Evolutionary conservation across 768 basidiomycete species (phyloP).

Genomic region (Lyophyllum semitale): DNA sequence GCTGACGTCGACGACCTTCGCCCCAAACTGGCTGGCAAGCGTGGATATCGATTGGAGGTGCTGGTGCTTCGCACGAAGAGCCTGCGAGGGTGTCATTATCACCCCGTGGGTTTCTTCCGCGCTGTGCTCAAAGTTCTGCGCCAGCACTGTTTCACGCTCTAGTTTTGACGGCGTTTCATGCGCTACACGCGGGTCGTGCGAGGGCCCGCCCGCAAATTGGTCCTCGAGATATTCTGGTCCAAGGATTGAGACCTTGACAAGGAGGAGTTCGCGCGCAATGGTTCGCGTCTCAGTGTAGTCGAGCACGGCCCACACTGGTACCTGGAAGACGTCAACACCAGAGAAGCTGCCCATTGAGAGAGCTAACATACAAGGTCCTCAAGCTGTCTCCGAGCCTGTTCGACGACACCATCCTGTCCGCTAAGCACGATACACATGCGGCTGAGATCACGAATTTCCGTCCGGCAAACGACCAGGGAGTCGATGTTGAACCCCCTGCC

Average conservation of each 20-base stretch:
- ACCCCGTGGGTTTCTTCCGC: constrained; percentile 35
- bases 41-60: constrained; percentile 86
- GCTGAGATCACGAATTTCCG: constrained; percentile 94
- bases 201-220: constrained; percentile 83
- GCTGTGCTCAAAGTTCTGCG: constrained; percentile 75
- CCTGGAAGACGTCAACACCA: constrained; percentile 46
- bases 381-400: constrained; percentile 93
- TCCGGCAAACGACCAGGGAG: constrained; percentile 96
- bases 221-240: constrained; percentile 97
- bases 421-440: constrained; percentile 97
- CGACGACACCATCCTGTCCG: constrained; percentile 97
- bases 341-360: background rate
- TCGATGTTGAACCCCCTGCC: constrained; percentile 99
- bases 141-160: constrained; percentile 71
- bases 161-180: constrained; percentile 49
- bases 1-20: constrained; percentile 91
- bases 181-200: constrained; percentile 67
- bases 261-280: constrained; percentile 90
- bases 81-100: constrained; percentile 77
- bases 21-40: constrained; percentile 87
- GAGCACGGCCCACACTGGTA: constrained; percentile 98
- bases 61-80: constrained; percentile 85
- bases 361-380: constrained; percentile 83
- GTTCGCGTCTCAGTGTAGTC: constrained; percentile 94
- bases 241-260: constrained; percentile 95